These are phyloP conservation scores for Pisolithus thermaeus DNA, from an alignment of 1,284 basidiomycete species.

Conservation along the genomic window DNA sequence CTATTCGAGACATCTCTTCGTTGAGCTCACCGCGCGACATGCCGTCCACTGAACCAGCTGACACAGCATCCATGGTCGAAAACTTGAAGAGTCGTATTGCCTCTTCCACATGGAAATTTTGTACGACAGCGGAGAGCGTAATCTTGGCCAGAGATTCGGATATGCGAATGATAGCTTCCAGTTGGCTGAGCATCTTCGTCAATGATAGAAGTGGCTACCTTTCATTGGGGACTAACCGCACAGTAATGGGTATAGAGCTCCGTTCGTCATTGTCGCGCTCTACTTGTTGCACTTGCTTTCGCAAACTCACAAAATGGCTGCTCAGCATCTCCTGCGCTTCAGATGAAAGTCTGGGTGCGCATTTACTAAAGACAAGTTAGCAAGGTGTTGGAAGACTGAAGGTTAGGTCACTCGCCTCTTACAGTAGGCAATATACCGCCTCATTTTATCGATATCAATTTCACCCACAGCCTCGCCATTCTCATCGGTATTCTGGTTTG, in stretches of 20 bases:
- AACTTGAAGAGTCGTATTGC: conserved; percentile 98
- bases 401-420: conserved; percentile 60
- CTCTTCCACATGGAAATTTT: conserved; percentile 95
- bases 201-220: conserved; percentile 5
- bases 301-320: conserved; percentile 92
- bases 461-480: conserved; percentile 77
- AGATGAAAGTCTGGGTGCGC: conserved; percentile 87
- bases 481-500: conserved; percentile 56
- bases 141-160: conserved; percentile 96
- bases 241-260: conserved; percentile 96
- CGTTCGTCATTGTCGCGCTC: conserved; percentile 97
- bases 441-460: conserved; percentile 98
- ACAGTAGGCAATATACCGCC: conserved; percentile 94
- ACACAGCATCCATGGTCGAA: conserved; percentile 99
- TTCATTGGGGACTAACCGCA: conserved; percentile 60
- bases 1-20: conserved; percentile 91
- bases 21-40: conserved; percentile 90
- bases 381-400: background rate
- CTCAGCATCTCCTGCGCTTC: conserved; percentile 97
- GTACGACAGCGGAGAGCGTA: conserved; percentile 82
- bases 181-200: conserved; percentile 59
- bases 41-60: conserved; percentile 88
- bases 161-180: conserved; percentile 98
- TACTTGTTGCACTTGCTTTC: conserved; percentile 94
- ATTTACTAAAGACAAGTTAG: conserved; percentile 58